Evolutionary conservation across 2,329 filamentous ascomycete genomes (phyloP), one percentile per base, ranked within the genome.

Genomic region (Alternaria viburni): DNA sequence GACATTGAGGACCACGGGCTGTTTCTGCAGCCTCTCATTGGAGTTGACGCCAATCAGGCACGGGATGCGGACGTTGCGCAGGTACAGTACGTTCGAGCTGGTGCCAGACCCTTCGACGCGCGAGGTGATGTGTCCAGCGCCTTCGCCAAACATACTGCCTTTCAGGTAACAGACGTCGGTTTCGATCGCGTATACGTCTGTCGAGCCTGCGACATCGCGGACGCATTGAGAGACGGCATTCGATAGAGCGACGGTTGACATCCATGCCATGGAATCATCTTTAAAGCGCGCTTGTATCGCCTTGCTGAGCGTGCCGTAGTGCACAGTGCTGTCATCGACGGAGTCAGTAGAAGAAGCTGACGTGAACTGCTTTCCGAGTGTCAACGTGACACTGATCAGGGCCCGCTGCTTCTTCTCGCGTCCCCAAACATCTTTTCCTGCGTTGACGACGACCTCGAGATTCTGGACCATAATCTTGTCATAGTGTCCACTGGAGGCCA

Each of bases 241-340:
- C 4, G 70, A 69, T 1, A 81, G 57, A 3, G 71, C 69, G 30
- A 62, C 63, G 1, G 74, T 74, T 10, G 66, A 67, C 25, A 68
- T 66, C 77, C 77, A 79, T 3, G 59, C 55, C 12, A 47, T 43
- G 15, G 52, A 52, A 9, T 59, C 46, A 3, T 77, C 65, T 49
- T 80, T 77, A 25, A 89, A 74, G 12, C 81, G 81, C 23, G 79
- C 77, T 30, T 90, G 80, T 13, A 93, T 83, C 0, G 84, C 83
- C 80, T 93, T 93, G 81, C 88, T 89, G 13, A 93, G 83, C 10
- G 82, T 84, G 2, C 91, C 91, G 73, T 94, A 94, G 80, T 94
- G 90, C 23, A 93, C 87, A 3, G 91, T 93, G 74, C 91, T 91
- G n/a, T 80, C 78, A 49, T 88, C 86, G 32, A 94, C 85, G 9